A percentile compares a stretch with the other conserved stretches of the same genome.
Evolutionary conservation across 192 early-diverging fungal species (phyloP).

Genomic region (Coemansia sp.): DNA sequence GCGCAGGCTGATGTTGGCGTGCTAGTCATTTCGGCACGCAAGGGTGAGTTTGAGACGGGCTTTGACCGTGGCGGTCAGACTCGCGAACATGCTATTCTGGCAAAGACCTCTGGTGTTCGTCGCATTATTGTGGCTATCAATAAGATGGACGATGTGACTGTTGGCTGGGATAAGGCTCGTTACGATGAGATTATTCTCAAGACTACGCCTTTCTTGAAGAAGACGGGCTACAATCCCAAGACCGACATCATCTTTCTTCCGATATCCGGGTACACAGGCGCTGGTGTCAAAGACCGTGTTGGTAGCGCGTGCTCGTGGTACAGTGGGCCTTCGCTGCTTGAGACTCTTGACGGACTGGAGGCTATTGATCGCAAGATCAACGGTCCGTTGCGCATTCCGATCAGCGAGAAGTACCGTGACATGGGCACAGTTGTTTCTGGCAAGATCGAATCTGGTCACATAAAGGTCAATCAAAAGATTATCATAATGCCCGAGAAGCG

Average conservation of each 20-base stretch:
- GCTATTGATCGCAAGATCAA: constrained; percentile 82
- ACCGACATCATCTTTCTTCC: constrained; percentile 84
- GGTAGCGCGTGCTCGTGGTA: constrained; percentile 69
- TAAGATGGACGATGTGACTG: constrained; percentile 99
- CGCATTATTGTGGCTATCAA: constrained; percentile 92
- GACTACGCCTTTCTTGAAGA: constrained; percentile 89
- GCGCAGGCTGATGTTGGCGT: constrained; percentile 96
- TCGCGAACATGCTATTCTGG: constrained; percentile 94
- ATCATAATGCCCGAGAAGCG: constrained; percentile 91
- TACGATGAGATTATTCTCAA: constrained; percentile 90
- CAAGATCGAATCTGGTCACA: constrained; percentile 91
- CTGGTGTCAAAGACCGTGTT: constrained; percentile 89
- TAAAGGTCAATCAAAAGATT: constrained; percentile 84
- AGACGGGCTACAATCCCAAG: constrained; percentile 84
- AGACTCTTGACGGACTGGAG: constrained; percentile 79
- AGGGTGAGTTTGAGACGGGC: constrained; percentile 99
- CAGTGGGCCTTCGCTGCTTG: constrained; percentile 84
- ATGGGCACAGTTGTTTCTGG: constrained; percentile 96
- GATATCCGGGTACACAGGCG: constrained; percentile 95
- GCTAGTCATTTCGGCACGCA: constrained; percentile 93
- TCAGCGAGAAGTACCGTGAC: constrained; percentile 96
- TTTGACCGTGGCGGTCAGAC: constrained; percentile 99
- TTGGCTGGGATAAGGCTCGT: constrained; percentile 84
- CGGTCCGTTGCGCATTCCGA: constrained; percentile 90
- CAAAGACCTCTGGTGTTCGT: constrained; percentile 96